Evolutionary conservation across 1,139 yeast species (phyloP).

Genomic region (Geotrichum carabidarum): DNA sequence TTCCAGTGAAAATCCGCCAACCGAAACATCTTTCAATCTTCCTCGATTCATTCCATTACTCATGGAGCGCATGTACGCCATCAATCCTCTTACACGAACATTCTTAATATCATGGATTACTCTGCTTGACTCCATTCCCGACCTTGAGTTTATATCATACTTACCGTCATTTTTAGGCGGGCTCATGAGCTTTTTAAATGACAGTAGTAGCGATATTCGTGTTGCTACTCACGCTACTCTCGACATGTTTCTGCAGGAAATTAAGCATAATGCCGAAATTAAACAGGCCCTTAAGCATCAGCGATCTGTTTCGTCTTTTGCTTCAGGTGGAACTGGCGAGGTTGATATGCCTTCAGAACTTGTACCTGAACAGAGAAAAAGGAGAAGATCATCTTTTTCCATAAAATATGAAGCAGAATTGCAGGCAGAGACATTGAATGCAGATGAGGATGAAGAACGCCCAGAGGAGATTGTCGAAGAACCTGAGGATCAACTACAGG

Average conservation of each 20-base stretch:
- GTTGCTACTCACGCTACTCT: slow-evolving; percentile 77
- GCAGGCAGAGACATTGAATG: no score
- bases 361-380: no score
- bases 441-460: not conserved
- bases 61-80: slow-evolving; percentile 84
- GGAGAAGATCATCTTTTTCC: no score
- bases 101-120: slow-evolving; percentile 91
- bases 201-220: slow-evolving; percentile 80
- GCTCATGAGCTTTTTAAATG: slow-evolving; percentile 70
- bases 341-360: not conserved
- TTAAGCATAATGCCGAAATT: slow-evolving; percentile 65
- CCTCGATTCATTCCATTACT: slow-evolving; percentile 85
- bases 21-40: slow-evolving; percentile 69
- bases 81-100: slow-evolving; percentile 87
- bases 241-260: slow-evolving; percentile 73
- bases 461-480: not conserved
- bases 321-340: not conserved
- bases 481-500: not conserved
- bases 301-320: not conserved
- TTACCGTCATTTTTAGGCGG: slow-evolving; percentile 89
- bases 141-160: slow-evolving; percentile 77
- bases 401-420: no score
- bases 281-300: slow-evolving; percentile 40
- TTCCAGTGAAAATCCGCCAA: slow-evolving; percentile 21
- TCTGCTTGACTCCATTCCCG: slow-evolving; percentile 85